Percentiles rank a stretch among this genome's conserved stretches.
Evolutionary conservation across 768 basidiomycete species (phyloP).

Genomic region (Naganishia vaughanmartiniae): DNA sequence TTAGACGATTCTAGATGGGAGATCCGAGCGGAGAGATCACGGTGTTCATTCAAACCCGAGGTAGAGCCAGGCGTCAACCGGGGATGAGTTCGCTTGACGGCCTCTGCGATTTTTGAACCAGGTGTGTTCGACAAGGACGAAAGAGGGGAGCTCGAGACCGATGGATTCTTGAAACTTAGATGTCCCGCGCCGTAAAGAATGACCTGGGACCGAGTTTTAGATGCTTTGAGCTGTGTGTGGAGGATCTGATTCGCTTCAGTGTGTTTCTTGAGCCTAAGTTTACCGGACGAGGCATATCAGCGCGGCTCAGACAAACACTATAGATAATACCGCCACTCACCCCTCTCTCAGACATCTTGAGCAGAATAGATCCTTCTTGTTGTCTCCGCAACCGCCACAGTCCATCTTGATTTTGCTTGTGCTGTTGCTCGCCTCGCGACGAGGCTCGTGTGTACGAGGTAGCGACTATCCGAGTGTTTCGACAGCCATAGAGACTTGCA

Average conservation of each 20-base stretch:
- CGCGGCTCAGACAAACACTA: background rate
- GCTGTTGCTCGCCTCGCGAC: background rate
- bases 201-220: slow-evolving; percentile 15
- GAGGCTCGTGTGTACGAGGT: background rate
- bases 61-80: background rate
- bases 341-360: slow-evolving; percentile 22
- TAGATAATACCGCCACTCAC: background rate
- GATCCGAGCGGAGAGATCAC: background rate
- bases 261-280: slow-evolving; percentile 27
- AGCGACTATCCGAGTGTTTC: too few relatives aligned
- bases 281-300: background rate
- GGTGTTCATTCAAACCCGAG: background rate
- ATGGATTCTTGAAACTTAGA: background rate
- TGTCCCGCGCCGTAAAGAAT: slow-evolving; percentile 20
- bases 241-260: slow-evolving; percentile 27
- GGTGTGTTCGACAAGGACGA: background rate
- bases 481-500: background rate
- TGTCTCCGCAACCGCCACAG: slow-evolving; percentile 8
- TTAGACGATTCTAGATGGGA: slow-evolving; percentile 5
- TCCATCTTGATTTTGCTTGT: slow-evolving; percentile 14
- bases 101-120: background rate
- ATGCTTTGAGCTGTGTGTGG: slow-evolving; percentile 23
- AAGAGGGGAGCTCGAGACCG: background rate
- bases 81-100: background rate
- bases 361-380: slow-evolving; percentile 19